These are phyloP conservation scores for Rosa persica DNA, from an alignment of 306 rosid species.

Conservation along the genomic window DNA sequence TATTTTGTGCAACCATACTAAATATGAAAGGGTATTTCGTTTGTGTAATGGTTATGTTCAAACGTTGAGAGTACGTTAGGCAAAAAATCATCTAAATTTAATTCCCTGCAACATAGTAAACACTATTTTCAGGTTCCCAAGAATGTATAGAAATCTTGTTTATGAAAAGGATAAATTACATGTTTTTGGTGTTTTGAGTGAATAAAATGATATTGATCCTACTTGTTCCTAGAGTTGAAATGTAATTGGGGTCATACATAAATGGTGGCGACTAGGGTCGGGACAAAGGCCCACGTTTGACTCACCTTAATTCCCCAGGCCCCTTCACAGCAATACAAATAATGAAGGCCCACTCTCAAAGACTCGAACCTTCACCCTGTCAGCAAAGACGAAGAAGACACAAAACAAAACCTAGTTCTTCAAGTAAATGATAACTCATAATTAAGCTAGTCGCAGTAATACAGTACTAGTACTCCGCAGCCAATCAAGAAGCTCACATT, in stretches of 20 bases:
- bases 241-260: background rate
- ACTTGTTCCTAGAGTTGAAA: background rate
- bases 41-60: no score
- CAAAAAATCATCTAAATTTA: no score
- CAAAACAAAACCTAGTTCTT: background rate
- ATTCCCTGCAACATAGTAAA: background rate
- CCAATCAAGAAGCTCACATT: constrained; percentile 3
- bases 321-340: background rate
- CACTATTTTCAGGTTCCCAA: background rate
- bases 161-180: background rate
- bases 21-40: no score
- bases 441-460: no score
- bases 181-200: background rate
- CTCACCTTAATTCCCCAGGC: background rate
- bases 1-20: no score
- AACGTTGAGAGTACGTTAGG: no score
- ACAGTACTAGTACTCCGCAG: background rate
- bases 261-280: background rate
- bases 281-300: background rate
- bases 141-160: background rate
- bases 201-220: background rate
- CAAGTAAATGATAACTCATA: background rate
- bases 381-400: background rate
- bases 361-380: background rate
- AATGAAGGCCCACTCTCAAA: background rate